Conservation (phyloP, 371 early-diverging fungal species). For the Apophysomyces trapeziformis region DNA sequence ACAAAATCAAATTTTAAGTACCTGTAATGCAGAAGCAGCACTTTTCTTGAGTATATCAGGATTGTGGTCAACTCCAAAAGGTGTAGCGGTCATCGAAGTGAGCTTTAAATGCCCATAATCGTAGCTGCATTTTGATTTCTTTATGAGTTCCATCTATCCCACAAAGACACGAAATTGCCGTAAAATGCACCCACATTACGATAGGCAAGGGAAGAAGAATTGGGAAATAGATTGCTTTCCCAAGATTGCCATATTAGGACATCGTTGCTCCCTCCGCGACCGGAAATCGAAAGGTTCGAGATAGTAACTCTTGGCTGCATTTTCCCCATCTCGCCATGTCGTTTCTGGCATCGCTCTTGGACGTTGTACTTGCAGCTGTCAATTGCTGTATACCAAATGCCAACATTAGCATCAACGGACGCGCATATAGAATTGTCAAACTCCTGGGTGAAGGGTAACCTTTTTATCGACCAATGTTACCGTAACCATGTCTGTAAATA, state of each 20-base stretch:
- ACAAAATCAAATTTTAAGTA: too few relatives aligned
- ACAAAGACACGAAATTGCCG: too few relatives aligned
- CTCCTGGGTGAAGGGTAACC: slow-evolving; percentile 75
- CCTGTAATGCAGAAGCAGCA: too few relatives aligned
- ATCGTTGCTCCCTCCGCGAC: not conserved
- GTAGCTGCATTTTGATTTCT: too few relatives aligned
- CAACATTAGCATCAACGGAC: slow-evolving; percentile 59
- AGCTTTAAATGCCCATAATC: too few relatives aligned
- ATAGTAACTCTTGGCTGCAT: not conserved
- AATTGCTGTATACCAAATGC: slow-evolving; percentile 62
- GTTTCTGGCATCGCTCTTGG: slow-evolving; percentile 41
- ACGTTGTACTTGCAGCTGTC: slow-evolving; percentile 45
- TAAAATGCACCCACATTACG: too few relatives aligned
- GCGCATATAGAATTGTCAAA: slow-evolving; percentile 63
- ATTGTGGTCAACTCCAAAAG: too few relatives aligned
- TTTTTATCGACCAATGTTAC: not conserved
- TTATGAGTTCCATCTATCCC: too few relatives aligned
- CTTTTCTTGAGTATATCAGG: too few relatives aligned
- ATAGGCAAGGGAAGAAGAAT: too few relatives aligned
- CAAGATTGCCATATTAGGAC: not conserved
- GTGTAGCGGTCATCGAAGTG: too few relatives aligned
- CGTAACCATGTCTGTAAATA: slow-evolving; percentile 22
- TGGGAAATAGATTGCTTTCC: too few relatives aligned
- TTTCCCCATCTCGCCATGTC: slow-evolving; percentile 22
- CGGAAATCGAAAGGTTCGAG: slow-evolving; percentile 9